phyloP scores from a whole-genome alignment of 441 rosid genomes.

The Pelargonium fulgidum region DNA sequence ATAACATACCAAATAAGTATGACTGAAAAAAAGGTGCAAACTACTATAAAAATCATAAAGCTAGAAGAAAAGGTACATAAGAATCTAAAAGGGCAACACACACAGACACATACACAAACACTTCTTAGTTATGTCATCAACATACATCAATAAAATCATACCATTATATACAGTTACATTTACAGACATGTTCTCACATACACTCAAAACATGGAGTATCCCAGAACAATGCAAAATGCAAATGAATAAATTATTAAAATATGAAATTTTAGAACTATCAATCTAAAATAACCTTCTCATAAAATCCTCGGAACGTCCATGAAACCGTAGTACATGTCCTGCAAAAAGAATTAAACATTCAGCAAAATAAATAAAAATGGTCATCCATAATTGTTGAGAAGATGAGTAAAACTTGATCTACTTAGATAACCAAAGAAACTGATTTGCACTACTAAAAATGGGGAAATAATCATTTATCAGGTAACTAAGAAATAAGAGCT shows the following conservation, averaged over 20 bases:
- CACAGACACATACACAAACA: no score
- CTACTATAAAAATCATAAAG: no score
- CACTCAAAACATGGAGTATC: background rate
- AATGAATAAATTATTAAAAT: background rate
- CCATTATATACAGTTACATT: background rate
- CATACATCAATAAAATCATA: no score
- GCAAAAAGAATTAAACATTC: slow-evolving; percentile 24
- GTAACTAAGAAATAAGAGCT: background rate
- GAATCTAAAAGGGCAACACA: background rate
- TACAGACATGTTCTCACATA: background rate
- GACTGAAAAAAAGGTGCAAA: background rate
- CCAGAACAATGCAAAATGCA: background rate
- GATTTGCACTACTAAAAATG: background rate
- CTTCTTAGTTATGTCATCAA: no score
- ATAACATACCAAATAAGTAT: background rate
- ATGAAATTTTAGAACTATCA: slow-evolving; percentile 2
- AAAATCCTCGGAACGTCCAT: slow-evolving; percentile 73
- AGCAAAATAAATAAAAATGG: background rate
- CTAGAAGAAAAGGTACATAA: no score
- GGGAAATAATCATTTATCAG: background rate
- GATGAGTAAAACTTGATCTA: background rate
- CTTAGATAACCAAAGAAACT: background rate
- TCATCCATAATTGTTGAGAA: slow-evolving; percentile 2
- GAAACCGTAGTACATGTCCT: slow-evolving; percentile 80
- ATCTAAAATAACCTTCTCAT: slow-evolving; percentile 50